Evolutionary conservation across 352 stramenopile genomes (phyloP).

Genomic region (Peronospora destructor): DNA sequence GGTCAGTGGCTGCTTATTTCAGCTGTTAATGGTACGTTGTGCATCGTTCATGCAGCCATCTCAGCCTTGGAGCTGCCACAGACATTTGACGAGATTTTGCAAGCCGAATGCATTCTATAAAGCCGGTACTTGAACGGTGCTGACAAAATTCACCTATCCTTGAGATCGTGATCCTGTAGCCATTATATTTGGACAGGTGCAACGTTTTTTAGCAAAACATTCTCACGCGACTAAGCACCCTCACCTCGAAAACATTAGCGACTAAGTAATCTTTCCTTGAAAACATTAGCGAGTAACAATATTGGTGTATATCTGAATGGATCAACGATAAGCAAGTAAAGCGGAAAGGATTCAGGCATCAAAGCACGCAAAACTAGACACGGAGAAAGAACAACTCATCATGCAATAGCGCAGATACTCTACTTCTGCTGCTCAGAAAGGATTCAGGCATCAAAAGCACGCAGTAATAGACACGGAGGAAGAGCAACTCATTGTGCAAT

Average conservation of each 20-base stretch:
- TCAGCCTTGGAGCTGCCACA: slow-evolving; percentile 37
- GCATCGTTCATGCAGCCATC: slow-evolving; percentile 23
- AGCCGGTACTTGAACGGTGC: slow-evolving; percentile 56
- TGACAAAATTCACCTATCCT: slow-evolving; percentile 62
- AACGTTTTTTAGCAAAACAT: not conserved
- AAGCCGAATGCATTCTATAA: slow-evolving; percentile 57
- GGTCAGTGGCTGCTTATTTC: slow-evolving; percentile 54
- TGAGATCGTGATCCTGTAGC: slow-evolving; percentile 20
- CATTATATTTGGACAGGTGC: slow-evolving; percentile 4
- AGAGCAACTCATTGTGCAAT: slow-evolving; percentile 4
- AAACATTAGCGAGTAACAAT: slow-evolving; percentile 16
- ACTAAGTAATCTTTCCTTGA: too few species aligned
- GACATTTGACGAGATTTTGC: slow-evolving; percentile 51
- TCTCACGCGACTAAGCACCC: not conserved
- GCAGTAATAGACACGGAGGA: slow-evolving; percentile 6
- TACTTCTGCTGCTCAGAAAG: slow-evolving; percentile 10
- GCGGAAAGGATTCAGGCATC: slow-evolving; percentile 5
- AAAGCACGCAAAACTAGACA: slow-evolving; percentile 12
- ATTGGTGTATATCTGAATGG: slow-evolving; percentile 25
- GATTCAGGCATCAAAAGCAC: slow-evolving; percentile 11
- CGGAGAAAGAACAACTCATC: slow-evolving; percentile 2
- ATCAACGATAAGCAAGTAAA: slow-evolving; percentile 15
- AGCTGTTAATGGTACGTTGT: slow-evolving; percentile 57
- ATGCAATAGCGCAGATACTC: not conserved
- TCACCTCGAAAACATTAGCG: slow-evolving; percentile 1